phyloP scores from a whole-genome alignment of 2,329 filamentous ascomycete species.

The Hymenotorrendiella dingleyae region DNA sequence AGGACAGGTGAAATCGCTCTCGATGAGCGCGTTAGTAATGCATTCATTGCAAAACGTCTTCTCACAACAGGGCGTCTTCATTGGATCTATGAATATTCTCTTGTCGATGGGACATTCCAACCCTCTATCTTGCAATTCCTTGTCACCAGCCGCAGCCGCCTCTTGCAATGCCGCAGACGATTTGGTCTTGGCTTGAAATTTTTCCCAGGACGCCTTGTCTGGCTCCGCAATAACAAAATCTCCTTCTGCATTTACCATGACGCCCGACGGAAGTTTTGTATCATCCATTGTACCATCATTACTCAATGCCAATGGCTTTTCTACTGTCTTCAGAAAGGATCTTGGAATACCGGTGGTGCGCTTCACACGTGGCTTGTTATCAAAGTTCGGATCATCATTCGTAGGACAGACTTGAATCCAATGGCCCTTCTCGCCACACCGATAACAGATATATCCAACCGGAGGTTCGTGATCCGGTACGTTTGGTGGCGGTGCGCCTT shows the following conservation, averaged over 20 bases:
- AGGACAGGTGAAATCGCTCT: conserved; percentile 95
- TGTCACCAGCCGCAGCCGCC: conserved; percentile 68
- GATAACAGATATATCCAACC: conserved; percentile 90
- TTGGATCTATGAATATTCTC: conserved; percentile 96
- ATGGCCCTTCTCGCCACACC: conserved; percentile 95
- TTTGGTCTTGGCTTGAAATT: conserved; percentile 92
- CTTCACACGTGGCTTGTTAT: conserved; percentile 89
- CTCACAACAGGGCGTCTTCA: conserved; percentile 97
- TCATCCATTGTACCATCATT: conserved; percentile 75
- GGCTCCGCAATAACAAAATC: conserved; percentile 96
- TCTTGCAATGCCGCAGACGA: conserved; percentile 78
- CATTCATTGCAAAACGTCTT: conserved; percentile 99
- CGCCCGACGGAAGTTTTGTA: conserved; percentile 72
- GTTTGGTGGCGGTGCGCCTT: conserved; percentile 46
- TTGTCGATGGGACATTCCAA: conserved; percentile 95
- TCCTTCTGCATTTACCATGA: conserved; percentile 97
- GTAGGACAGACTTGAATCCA: conserved; percentile 98
- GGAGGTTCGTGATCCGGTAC: conserved; percentile 92
- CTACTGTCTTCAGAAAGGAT: conserved; percentile 91
- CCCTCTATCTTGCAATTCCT: conserved; percentile 81
- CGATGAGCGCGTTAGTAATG: conserved; percentile 97
- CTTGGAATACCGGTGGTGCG: conserved; percentile 94
- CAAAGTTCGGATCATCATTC: conserved; percentile 96
- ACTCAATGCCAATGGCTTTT: conserved; percentile 73
- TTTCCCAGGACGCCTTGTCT: conserved; percentile 93